Conservation (phyloP, 2,329 filamentous ascomycete species). For the Xylariales sp. region DNA sequence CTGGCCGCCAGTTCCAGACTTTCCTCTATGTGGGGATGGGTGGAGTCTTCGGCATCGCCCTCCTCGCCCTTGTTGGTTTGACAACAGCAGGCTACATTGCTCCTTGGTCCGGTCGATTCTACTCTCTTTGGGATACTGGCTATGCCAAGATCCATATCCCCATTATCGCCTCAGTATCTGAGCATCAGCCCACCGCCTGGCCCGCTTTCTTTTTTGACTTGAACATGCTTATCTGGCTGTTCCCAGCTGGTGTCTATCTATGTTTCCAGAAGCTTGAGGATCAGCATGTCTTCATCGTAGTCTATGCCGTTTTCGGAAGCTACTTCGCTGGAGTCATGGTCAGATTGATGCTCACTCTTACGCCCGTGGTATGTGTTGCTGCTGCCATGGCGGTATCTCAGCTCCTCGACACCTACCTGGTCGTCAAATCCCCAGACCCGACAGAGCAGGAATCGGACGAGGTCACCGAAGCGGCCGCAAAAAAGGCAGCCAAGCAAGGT, state of each 20-base stretch:
- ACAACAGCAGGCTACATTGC: constrained; percentile 89
- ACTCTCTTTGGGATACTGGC: constrained; percentile 97
- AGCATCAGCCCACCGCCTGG: constrained; percentile 98
- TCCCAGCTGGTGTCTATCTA: constrained; percentile 96
- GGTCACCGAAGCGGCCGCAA: constrained; percentile 46
- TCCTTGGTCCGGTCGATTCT: constrained; percentile 97
- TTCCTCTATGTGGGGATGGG: constrained; percentile 75
- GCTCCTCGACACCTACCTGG: constrained; percentile 82
- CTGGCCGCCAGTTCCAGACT: constrained; percentile 89
- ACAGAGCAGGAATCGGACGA: constrained; percentile 40
- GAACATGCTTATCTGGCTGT: constrained; percentile 97
- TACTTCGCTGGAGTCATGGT: constrained; percentile 99
- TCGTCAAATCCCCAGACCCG: constrained; percentile 56
- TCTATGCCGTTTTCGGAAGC: constrained; percentile 92
- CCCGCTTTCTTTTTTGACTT: constrained; percentile 99
- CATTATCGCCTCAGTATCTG: constrained; percentile 98
- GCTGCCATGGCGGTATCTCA: constrained; percentile 84
- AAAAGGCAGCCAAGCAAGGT: constrained; percentile 48
- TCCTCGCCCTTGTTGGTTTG: constrained; percentile 75
- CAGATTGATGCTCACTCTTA: constrained; percentile 94
- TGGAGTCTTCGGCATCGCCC: constrained; percentile 57
- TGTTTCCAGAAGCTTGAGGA: constrained; percentile 93
- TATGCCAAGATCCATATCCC: constrained; percentile 99
- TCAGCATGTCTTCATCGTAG: constrained; percentile 96
- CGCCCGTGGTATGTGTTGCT: constrained; percentile 91